These are phyloP conservation scores for Basidioascus undulatus DNA, from an alignment of 768 basidiomycete species.

Conservation along the genomic window DNA sequence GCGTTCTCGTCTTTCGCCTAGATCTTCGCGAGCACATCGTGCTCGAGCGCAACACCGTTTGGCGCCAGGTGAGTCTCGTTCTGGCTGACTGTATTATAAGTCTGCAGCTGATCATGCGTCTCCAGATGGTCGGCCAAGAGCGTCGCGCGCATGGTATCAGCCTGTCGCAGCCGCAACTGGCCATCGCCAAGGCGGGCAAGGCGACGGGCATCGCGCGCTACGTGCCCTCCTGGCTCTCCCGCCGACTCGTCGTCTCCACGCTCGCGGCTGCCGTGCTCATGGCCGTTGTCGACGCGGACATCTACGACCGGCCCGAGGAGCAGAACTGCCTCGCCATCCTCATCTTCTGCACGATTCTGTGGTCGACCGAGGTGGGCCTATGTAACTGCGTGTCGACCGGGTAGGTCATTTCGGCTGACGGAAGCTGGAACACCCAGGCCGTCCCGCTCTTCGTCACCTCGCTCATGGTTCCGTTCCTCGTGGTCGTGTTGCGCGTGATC, in stretches of 20 bases:
- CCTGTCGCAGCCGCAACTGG: too few species aligned
- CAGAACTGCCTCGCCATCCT: conserved; percentile 79
- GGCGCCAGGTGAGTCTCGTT: too few species aligned
- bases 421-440: too few species aligned
- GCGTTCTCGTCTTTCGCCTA: neutral
- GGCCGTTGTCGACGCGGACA: conserved; percentile 32
- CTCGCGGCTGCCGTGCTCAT: conserved; percentile 36
- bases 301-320: conserved; percentile 40
- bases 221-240: too few species aligned
- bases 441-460: conserved; percentile 97
- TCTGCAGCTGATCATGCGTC: too few species aligned
- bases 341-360: conserved; percentile 68
- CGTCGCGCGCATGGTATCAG: too few species aligned
- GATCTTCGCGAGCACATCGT: conserved; percentile 31
- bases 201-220: too few species aligned
- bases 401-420: neutral
- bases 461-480: conserved; percentile 58
- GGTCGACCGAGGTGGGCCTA: conserved; percentile 86
- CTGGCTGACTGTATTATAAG: too few species aligned
- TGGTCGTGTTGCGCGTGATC: conserved; percentile 64
- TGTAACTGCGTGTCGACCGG: too few species aligned
- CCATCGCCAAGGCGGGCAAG: too few species aligned
- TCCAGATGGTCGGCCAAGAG: too few species aligned
- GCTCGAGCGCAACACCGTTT: conserved; percentile 92
- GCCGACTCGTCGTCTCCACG: too few species aligned